Conservation (phyloP, 768 basidiomycete species). For the Arthromyces matolae region DNA sequence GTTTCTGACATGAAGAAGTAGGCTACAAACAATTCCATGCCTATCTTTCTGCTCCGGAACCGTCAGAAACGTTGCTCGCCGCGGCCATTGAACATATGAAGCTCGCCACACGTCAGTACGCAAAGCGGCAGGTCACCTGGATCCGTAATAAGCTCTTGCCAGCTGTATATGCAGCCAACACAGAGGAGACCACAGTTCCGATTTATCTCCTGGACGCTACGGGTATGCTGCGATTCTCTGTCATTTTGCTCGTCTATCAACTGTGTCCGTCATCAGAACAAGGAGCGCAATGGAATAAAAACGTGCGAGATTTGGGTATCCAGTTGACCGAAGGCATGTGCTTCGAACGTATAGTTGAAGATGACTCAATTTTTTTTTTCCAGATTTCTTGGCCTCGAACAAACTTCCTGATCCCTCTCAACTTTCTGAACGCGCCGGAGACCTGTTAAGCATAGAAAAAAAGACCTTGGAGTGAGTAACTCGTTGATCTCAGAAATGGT, state of each 20-base stretch:
- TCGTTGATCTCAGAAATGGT: constrained; percentile 1
- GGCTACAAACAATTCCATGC: constrained; percentile 90
- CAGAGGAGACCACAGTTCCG: constrained; percentile 29
- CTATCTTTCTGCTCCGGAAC: constrained; percentile 49
- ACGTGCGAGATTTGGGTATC: constrained; percentile 51
- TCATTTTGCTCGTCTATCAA: background rate
- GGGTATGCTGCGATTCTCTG: constrained; percentile 32
- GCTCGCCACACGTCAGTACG: constrained; percentile 83
- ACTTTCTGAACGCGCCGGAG: constrained; percentile 52
- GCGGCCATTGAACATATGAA: constrained; percentile 79
- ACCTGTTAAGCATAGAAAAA: constrained; percentile 43
- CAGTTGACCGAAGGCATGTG: constrained; percentile 45
- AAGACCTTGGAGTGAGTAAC: constrained; percentile 44
- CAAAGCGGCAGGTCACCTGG: constrained; percentile 90
- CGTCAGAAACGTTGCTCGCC: constrained; percentile 40
- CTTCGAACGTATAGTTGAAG: background rate
- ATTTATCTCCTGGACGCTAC: constrained; percentile 66
- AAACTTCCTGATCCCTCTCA: constrained; percentile 53
- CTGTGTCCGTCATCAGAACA: constrained; percentile 35
- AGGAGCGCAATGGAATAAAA: constrained; percentile 53
- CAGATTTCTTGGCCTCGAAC: constrained; percentile 54
- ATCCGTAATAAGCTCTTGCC: constrained; percentile 87
- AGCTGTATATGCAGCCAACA: constrained; percentile 50
- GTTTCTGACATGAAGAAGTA: constrained; percentile 34
- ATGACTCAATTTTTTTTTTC: background rate